Percentiles rank a stretch among this genome's conserved stretches.
phyloP scores from a whole-genome alignment of 208 protist species.

The Trypanosoma rangeli region DNA sequence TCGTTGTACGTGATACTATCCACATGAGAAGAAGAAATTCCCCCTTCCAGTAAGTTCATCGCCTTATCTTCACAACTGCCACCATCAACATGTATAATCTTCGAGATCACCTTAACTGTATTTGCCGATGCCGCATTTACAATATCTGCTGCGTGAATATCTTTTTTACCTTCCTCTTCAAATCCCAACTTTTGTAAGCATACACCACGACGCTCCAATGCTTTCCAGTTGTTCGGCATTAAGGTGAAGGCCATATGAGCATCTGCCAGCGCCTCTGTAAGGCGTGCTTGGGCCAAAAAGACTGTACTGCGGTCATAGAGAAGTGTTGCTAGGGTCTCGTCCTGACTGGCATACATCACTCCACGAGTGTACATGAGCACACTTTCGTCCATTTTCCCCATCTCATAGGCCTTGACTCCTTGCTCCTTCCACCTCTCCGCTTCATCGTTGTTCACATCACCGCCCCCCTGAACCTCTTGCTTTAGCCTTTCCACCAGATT shows the following conservation, averaged over 20 bases:
- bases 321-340: conserved; percentile 60
- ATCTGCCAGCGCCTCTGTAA: conserved; percentile 67
- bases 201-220: conserved; percentile 63
- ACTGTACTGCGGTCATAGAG: conserved; percentile 79
- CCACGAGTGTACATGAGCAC: conserved; percentile 74
- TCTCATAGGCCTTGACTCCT: conserved; percentile 62
- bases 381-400: conserved; percentile 39
- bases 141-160: conserved; percentile 53
- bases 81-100: conserved; percentile 37
- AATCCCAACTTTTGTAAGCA: conserved; percentile 73
- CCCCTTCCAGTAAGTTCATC: not conserved
- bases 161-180: conserved; percentile 40
- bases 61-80: not conserved
- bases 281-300: conserved; percentile 55
- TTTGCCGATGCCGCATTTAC: conserved; percentile 40
- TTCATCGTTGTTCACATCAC: conserved; percentile 47
- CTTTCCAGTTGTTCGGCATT: conserved; percentile 70
- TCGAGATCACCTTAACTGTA: conserved; percentile 34
- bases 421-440: conserved; percentile 80
- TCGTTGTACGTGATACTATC: not conserved
- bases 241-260: conserved; percentile 50
- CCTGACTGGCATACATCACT: conserved; percentile 65
- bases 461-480: conserved; percentile 29
- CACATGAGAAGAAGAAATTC: not conserved
- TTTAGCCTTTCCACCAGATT: conserved; percentile 38